phyloP scores from a whole-genome alignment of 2,329 filamentous ascomycete species.

The Fusarium odoratissimum region DNA sequence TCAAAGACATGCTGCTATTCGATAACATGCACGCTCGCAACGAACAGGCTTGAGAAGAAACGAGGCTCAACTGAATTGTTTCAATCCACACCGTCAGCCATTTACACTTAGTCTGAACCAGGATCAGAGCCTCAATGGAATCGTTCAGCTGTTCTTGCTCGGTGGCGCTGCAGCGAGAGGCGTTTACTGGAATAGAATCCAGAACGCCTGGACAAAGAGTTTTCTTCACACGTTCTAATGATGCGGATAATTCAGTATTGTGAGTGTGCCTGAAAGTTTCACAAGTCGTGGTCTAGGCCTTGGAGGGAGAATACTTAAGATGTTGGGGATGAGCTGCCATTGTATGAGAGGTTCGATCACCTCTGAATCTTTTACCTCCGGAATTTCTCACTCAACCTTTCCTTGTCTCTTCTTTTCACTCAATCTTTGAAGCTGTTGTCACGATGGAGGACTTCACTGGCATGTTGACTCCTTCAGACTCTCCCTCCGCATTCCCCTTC shows the following conservation, averaged over 20 bases:
- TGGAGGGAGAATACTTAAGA: neutral
- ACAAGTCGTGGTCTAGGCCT: neutral
- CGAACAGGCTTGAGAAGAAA: too few species aligned
- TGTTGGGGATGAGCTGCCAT: neutral
- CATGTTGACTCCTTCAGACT: neutral
- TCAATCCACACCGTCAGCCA: neutral
- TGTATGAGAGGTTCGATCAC: neutral
- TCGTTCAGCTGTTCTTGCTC: neutral
- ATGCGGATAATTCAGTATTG: neutral
- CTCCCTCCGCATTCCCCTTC: neutral
- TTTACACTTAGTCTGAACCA: neutral
- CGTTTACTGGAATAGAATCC: too few species aligned
- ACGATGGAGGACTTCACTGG: neutral
- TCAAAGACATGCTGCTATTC: too few species aligned
- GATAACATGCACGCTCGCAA: neutral
- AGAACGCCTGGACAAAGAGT: accelerated
- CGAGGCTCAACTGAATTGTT: neutral
- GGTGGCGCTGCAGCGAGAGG: neutral
- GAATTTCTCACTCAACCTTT: neutral
- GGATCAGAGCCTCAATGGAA: neutral
- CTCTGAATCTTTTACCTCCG: accelerated
- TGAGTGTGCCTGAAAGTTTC: neutral
- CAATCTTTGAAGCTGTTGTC: accelerated
- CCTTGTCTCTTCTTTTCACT: accelerated
- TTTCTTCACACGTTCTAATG: accelerated